Percentiles rank a stretch among this genome's conserved stretches.
Conservation (phyloP, 345 rosid species). For the Excoecaria cochinchinensis region DNA sequence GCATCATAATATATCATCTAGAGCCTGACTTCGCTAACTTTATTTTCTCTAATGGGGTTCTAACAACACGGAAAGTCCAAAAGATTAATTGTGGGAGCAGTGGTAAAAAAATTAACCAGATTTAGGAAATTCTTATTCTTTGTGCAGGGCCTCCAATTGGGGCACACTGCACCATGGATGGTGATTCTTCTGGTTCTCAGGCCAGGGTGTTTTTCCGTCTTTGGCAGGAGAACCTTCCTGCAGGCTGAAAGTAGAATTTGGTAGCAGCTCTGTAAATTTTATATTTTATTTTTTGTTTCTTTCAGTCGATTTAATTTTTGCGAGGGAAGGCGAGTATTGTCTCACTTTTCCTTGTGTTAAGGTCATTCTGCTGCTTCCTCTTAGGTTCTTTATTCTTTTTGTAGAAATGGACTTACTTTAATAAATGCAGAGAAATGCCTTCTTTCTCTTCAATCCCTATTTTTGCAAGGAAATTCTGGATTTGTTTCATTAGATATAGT, state of each 20-base stretch:
- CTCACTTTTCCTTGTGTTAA: conserved; percentile 23
- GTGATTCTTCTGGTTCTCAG: conserved; percentile 53
- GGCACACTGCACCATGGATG: conserved; percentile 40
- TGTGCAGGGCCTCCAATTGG: conserved; percentile 47
- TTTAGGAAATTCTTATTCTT: conserved; percentile 54
- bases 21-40: conserved; percentile 51
- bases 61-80: conserved; percentile 41
- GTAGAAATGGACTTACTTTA: conserved; percentile 33
- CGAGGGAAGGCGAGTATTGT: conserved; percentile 31
- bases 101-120: conserved; percentile 39
- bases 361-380: conserved; percentile 40
- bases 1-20: conserved; percentile 15
- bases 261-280: conserved; percentile 39
- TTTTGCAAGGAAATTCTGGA: not conserved
- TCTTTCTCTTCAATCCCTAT: not conserved
- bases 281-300: conserved; percentile 1
- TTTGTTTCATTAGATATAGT: no score
- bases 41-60: conserved; percentile 47
- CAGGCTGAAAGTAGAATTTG: conserved; percentile 40
- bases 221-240: conserved; percentile 50
- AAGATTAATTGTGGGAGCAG: conserved; percentile 47
- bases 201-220: conserved; percentile 47
- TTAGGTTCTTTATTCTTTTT: conserved; percentile 44
- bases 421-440: conserved; percentile 33
- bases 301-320: conserved; percentile 22